A percentile compares a stretch with the other conserved stretches of the same genome.
These are phyloP conservation scores for Rhodotorula toruloides DNA, from an alignment of 768 basidiomycete genomes.

Conservation along the genomic window DNA sequence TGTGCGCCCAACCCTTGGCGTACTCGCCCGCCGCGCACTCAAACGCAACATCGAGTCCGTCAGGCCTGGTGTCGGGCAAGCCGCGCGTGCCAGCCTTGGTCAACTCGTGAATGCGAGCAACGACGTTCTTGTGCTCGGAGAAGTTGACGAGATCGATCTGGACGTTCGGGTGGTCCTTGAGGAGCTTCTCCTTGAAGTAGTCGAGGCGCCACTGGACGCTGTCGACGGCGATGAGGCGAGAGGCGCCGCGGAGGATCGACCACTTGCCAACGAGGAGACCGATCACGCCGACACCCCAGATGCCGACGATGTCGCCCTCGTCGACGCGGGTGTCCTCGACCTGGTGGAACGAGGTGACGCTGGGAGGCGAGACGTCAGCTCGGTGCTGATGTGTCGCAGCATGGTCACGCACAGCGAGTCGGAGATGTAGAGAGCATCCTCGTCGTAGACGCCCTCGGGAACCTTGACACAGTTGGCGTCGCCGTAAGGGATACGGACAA, in stretches of 20 bases:
- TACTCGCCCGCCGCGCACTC: slow-evolving; percentile 51
- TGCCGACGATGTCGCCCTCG: slow-evolving; percentile 56
- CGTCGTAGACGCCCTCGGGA: slow-evolving; percentile 62
- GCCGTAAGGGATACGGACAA: slow-evolving; percentile 65
- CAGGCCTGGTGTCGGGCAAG: slow-evolving; percentile 48
- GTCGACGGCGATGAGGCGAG: slow-evolving; percentile 68
- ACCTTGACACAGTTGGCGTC: slow-evolving; percentile 67
- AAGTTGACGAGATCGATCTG: slow-evolving; percentile 62
- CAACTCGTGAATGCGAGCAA: slow-evolving; percentile 57
- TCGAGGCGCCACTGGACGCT: slow-evolving; percentile 55
- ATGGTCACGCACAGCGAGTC: slow-evolving; percentile 40
- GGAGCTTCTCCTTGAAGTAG: slow-evolving; percentile 51
- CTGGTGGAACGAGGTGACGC: slow-evolving; percentile 62
- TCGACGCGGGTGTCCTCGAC: slow-evolving; percentile 70
- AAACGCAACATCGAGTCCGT: slow-evolving; percentile 62
- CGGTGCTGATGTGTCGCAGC: slow-evolving; percentile 48
- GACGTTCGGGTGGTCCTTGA: slow-evolving; percentile 37
- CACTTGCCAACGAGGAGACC: slow-evolving; percentile 57
- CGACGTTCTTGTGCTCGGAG: slow-evolving; percentile 53
- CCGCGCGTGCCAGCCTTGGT: slow-evolving; percentile 8
- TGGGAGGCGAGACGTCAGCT: slow-evolving; percentile 47
- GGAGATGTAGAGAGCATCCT: slow-evolving; percentile 51
- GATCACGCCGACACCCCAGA: slow-evolving; percentile 34
- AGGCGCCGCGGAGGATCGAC: slow-evolving; percentile 59
- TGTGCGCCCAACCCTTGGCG: slow-evolving; percentile 45